Evolutionary conservation across 352 stramenopile genomes (phyloP).

Genomic region (Blastocystis sp.): DNA sequence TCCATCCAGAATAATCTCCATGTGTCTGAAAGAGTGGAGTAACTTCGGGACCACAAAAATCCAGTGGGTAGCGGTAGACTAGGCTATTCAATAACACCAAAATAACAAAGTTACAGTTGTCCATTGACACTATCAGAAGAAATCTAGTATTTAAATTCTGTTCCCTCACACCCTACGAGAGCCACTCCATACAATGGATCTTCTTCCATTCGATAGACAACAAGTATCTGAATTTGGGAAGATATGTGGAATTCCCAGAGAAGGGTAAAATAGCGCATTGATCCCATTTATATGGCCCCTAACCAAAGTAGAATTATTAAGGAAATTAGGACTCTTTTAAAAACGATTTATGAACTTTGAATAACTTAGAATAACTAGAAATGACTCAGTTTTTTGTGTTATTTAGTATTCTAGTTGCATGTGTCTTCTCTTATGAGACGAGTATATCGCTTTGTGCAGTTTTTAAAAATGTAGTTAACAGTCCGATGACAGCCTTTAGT

Average conservation of each 20-base stretch:
- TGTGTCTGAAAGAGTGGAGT: conserved; percentile 25
- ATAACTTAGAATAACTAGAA: neutral
- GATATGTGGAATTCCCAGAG: no score
- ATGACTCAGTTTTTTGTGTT: conserved; percentile 40
- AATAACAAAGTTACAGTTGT: neutral
- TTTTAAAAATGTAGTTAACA: neutral
- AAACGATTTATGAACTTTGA: neutral
- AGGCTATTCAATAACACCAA: neutral
- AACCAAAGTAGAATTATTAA: neutral
- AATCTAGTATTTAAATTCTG: neutral
- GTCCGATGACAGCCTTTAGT: conserved; percentile 6
- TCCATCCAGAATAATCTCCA: conserved; percentile 37
- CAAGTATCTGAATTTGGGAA: no score
- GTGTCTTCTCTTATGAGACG: conserved; percentile 10
- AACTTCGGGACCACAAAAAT: conserved; percentile 39
- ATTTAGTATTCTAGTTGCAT: conserved; percentile 2
- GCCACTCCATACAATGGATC: conserved; percentile 11
- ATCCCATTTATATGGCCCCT: neutral
- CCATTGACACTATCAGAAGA: conserved; percentile 53
- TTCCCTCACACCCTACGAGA: neutral
- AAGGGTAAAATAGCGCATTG: neutral
- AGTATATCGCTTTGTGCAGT: neutral
- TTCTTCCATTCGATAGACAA: neutral
- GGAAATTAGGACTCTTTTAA: neutral
- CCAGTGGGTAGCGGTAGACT: conserved; percentile 22